phyloP scores from a whole-genome alignment of 164 flowering plant genomes.

The Magnolia kwangsiensis region DNA sequence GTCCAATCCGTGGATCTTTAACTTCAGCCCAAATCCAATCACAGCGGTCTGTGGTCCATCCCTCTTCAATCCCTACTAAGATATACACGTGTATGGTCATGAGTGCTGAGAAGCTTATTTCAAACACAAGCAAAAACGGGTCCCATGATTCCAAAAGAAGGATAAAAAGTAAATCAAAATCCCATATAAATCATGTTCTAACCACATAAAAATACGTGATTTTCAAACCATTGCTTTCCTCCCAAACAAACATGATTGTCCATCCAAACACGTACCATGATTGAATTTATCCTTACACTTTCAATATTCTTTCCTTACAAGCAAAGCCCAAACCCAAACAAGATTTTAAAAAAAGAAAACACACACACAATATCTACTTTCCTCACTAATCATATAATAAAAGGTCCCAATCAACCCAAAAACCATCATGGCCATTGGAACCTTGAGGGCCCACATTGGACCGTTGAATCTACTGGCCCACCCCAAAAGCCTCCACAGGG shows the following conservation, averaged over 20 bases:
- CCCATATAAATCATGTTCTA: not conserved
- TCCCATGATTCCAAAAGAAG: not conserved
- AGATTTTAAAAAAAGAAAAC: not conserved
- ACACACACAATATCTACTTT: not conserved
- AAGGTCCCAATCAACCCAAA: not conserved
- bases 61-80: not conserved
- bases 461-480: slow-evolving; percentile 10
- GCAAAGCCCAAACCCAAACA: not conserved
- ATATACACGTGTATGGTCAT: too few relatives aligned
- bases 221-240: slow-evolving; percentile 1
- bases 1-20: too few relatives aligned
- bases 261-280: not conserved
- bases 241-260: not conserved
- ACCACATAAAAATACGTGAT: not conserved
- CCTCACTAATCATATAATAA: not conserved
- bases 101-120: not conserved
- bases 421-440: not conserved
- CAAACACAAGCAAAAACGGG: not conserved
- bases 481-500: slow-evolving; percentile 19
- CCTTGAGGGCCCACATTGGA: not conserved
- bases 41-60: not conserved
- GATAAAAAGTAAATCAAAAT: not conserved
- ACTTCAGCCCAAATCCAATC: too few relatives aligned
- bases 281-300: not conserved
- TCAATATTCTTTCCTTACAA: not conserved